Percentiles rank a stretch among this genome's conserved stretches.
These are phyloP conservation scores for Medicago lupulina DNA, from an alignment of 306 rosid species.

Conservation along the genomic window DNA sequence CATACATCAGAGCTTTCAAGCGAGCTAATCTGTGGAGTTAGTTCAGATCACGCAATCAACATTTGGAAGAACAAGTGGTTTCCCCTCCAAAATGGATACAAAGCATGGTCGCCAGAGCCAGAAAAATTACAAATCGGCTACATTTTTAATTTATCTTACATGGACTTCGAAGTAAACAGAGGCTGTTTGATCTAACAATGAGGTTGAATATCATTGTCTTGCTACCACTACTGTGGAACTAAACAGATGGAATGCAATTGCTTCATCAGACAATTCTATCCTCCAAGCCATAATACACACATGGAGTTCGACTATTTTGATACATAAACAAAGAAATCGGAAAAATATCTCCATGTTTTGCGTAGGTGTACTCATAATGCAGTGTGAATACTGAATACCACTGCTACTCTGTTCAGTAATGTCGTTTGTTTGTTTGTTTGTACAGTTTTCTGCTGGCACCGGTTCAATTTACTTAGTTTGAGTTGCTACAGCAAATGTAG, in stretches of 20 bases:
- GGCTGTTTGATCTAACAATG: background rate
- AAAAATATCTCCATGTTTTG: background rate
- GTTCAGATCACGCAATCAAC: no score
- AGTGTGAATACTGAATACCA: background rate
- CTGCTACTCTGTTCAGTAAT: background rate
- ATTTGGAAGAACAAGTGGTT: no score
- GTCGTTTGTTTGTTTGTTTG: background rate
- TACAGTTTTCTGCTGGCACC: background rate
- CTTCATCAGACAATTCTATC: background rate
- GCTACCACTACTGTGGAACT: background rate
- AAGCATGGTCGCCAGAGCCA: no score
- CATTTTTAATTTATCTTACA: background rate
- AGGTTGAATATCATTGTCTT: background rate
- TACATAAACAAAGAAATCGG: background rate
- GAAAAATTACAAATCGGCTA: no score
- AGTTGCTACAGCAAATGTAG: background rate
- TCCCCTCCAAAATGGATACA: no score
- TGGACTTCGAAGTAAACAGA: background rate
- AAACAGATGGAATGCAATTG: background rate
- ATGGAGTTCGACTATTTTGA: background rate
- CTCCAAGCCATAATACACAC: background rate
- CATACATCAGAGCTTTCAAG: no score
- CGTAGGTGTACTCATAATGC: background rate
- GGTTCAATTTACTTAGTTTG: background rate
- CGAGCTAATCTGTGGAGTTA: no score